Base-by-base conservation (phyloP, 2,329 filamentous ascomycete species). In the Colletotrichum musae region DNA sequence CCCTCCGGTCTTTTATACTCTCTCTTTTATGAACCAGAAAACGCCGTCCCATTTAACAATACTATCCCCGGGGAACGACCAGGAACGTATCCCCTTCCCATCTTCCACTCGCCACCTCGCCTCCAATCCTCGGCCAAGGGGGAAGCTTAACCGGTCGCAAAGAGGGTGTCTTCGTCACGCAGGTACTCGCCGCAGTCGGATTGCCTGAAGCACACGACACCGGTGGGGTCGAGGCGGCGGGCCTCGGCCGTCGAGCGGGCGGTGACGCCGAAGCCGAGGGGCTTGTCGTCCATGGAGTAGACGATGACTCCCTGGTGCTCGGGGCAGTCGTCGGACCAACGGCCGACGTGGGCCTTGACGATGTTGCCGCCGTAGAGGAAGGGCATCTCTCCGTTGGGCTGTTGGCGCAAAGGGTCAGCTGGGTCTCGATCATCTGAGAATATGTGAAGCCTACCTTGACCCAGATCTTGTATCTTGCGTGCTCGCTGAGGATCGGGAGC, bases 401-500 rank as follows among this genome's bases (percentile, higher is more conserved):
- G 58, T 62, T 12, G n/a, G 32, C 3, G 12, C 21, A 4, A 5
- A 18, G 3, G 15, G 45, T 70, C n/a, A 70, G 67, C 45, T n/a
- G 7, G 18, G 9, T 5, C 13, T 7, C n/a, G 6, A 0, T 18
- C 13, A 10, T 16, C 21, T 10, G 36, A 15, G 1, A 4, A 28
- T 15, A 1, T 5, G 21, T 4, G 3, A 1, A 12, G 48, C 60
- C n/a, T 45, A 71, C 69, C 65, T 97, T 97, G 74, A 99, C 92
- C 94, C 95, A 98, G 75, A 98, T 91, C 89, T 98, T 98, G 84
- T 97, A 97, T 69, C 96, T 88, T 52, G 95, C 95, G 80, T 98
- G 94, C 73, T 94, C 92, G 66, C 95, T 93, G 73, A 99, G 92
- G 72, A 98, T 89, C 72, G 94, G 92, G 68, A 99, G 86, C 18